Conservation (phyloP, 2,329 filamentous ascomycete species). For the Curvularia eragrostidis region DNA sequence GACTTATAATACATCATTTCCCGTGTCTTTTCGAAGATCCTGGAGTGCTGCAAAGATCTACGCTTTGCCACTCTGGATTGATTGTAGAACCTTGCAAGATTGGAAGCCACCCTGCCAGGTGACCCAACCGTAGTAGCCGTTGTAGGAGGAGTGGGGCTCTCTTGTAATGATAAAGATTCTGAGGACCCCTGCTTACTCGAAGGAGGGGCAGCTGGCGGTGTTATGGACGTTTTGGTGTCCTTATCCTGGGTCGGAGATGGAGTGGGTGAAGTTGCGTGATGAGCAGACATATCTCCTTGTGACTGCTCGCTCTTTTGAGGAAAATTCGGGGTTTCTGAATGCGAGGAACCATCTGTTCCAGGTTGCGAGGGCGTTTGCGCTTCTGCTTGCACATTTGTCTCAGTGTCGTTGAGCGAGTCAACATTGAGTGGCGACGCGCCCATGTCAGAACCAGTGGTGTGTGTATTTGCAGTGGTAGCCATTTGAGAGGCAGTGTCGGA, state of each 20-base stretch:
- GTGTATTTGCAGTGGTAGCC: not conserved
- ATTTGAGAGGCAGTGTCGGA: not conserved
- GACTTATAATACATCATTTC: slow-evolving; percentile 8
- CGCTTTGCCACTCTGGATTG: not conserved
- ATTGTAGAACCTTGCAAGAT: not conserved
- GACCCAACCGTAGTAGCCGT: not conserved
- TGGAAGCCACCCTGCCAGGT: not conserved
- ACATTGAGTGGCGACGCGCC: not conserved
- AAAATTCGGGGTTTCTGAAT: not conserved
- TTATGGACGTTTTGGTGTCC: not conserved
- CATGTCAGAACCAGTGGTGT: not conserved
- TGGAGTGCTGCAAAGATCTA: slow-evolving; percentile 5
- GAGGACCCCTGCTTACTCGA: not conserved
- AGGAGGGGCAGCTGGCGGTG: not conserved
- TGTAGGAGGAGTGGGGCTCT: not conserved
- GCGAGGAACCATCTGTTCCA: not conserved
- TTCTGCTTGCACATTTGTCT: not conserved
- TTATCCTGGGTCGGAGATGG: not conserved
- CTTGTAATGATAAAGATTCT: not conserved
- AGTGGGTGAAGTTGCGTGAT: not conserved
- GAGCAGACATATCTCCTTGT: not conserved
- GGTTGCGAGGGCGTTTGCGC: not conserved
- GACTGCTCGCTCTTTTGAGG: not conserved
- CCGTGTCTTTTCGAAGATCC: slow-evolving; percentile 19
- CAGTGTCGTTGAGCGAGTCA: not conserved